Base-by-base conservation (phyloP, 345 rosid genomes). In the Eucalyptus regnans region DNA sequence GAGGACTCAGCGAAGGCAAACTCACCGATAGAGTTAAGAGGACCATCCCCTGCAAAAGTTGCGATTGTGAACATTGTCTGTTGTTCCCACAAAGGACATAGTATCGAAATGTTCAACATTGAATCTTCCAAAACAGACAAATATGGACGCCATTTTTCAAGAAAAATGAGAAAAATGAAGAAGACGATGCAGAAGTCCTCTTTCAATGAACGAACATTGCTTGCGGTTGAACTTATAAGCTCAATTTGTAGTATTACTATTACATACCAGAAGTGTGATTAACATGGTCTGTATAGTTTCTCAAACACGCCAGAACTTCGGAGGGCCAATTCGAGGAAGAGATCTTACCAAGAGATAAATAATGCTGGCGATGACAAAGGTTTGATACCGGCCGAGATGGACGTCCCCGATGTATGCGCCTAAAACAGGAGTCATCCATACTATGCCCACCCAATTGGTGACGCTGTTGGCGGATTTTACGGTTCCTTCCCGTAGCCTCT, bases 381-480 rank as follows among this genome's bases (percentile, higher is more conserved):
- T 95, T 94, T 95, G 80, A 90, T 88, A 94, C 12, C 95, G 94
- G 11, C 98, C 97, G 2, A 95, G 92, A 90, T 88, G 89, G 85
- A 96, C 93, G 62, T 95, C 98, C 3, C 96, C 96, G 29, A 94
- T 68, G 86, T 94, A 95, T 87, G 97, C 95, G 18, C 96, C 94
- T 1, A 95, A 31, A 41, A 88, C 86, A 12, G 84, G 80, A 20
- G 76, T 58, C 68, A 85, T 18, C 90, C 90, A 88, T 12, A 44
- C 50, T 18, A 71, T 46, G 31, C 87, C 90, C 4, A 15, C 43
- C 89, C 90, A 88, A 48, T 83, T 86, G 48, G 50, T 86, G 56
- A 88, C 87, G 49, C n/a, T 88, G 52, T 48, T 54, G 25, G 80
- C 51, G 29, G 89, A 84, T 33, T 58, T 25, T 18, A 88, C 90